Evolutionary conservation across 163 green algal genomes (phyloP).

Genomic region (Volvox carteri): DNA sequence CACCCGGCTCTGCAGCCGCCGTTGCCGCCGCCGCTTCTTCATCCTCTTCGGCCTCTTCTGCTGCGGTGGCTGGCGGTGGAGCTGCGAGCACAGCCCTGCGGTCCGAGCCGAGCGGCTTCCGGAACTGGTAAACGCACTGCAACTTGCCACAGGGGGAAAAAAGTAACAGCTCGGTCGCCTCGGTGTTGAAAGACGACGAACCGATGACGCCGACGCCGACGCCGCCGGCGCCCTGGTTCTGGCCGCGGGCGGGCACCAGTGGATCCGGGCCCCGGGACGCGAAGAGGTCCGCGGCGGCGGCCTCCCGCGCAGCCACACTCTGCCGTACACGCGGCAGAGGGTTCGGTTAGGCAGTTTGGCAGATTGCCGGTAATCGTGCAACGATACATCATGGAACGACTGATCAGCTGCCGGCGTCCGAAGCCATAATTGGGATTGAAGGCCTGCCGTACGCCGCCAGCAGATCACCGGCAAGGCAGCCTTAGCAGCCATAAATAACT

Average conservation of each 20-base stretch:
- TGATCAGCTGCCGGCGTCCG: no score
- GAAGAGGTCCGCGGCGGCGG: background rate
- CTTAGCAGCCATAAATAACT: no score
- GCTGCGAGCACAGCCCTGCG: background rate
- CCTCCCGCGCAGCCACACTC: constrained; percentile 1
- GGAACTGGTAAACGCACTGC: constrained; percentile 23
- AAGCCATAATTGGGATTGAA: no score
- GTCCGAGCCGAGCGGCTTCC: constrained; percentile 25
- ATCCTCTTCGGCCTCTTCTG: background rate
- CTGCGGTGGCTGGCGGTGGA: background rate
- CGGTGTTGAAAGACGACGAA: background rate
- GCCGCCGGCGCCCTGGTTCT: no score
- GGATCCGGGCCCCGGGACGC: background rate
- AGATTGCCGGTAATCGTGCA: no score
- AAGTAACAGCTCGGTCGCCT: constrained; percentile 25
- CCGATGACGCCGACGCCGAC: background rate
- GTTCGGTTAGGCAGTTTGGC: no score
- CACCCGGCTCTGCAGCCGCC: no score
- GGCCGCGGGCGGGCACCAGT: background rate
- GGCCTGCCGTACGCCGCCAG: no score
- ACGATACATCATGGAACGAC: no score
- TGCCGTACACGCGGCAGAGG: no score
- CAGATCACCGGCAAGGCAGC: no score
- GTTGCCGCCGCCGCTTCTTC: background rate
- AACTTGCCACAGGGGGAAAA: constrained; percentile 1